Conservation (phyloP, 2,329 filamentous ascomycete species). For the Diplodia intermedia region DNA sequence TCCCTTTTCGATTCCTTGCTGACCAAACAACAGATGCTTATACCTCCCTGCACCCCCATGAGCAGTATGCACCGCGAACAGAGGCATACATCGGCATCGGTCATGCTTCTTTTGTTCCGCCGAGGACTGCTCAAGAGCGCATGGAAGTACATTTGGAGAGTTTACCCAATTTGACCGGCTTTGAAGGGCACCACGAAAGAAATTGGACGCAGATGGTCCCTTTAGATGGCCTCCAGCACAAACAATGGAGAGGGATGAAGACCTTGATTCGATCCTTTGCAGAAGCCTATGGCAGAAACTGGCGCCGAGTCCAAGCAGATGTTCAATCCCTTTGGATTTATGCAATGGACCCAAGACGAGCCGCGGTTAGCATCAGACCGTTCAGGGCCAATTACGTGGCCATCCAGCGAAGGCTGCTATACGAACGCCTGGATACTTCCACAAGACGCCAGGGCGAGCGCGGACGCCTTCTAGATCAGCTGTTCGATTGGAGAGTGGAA, state of each 20-base stretch:
- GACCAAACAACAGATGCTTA: not conserved
- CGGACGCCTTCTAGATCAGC: constrained; percentile 7
- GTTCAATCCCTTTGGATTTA: not conserved
- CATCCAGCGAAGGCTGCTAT: not conserved
- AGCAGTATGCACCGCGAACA: not conserved
- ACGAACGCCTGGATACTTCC: constrained; percentile 1
- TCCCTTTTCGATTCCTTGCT: not conserved
- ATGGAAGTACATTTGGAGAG: not conserved
- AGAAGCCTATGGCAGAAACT: not conserved
- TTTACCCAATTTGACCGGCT: not conserved
- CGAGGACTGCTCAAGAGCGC: not conserved
- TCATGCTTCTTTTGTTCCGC: not conserved
- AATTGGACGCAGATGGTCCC: not conserved
- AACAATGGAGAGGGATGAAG: constrained; percentile 14
- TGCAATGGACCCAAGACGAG: not conserved
- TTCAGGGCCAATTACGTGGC: not conserved
- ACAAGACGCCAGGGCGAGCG: not conserved
- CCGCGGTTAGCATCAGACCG: not conserved
- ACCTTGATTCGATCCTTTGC: constrained; percentile 6
- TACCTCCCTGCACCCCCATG: not conserved
- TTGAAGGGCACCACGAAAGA: not conserved
- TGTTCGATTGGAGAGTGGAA: constrained; percentile 19
- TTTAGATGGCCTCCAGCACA: not conserved
- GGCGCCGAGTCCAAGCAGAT: not conserved
- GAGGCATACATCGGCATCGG: not conserved